Percentiles rank a stretch among this genome's conserved stretches.
Evolutionary conservation across 2,329 filamentous ascomycete species (phyloP).

Genomic region (Calonectria henricotiae): DNA sequence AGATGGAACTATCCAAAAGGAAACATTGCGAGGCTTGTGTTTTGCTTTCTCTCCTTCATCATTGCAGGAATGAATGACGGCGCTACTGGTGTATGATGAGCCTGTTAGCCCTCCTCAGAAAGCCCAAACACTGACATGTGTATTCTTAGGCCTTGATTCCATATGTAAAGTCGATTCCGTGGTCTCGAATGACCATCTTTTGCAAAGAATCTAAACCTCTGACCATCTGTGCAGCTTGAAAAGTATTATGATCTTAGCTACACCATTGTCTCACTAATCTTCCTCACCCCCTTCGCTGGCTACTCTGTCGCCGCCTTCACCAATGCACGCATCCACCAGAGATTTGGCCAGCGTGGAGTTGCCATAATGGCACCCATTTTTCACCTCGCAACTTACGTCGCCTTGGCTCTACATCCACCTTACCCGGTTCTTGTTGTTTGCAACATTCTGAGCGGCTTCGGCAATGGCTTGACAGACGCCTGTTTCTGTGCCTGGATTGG

Average conservation of each 20-base stretch:
- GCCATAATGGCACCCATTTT: constrained; percentile 74
- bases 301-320: constrained; percentile 75
- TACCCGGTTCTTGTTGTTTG: constrained; percentile 76
- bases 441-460: constrained; percentile 77
- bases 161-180: constrained; percentile 36
- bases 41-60: constrained; percentile 73
- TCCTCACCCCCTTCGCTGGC: constrained; percentile 76
- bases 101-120: fast-evolving
- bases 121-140: constrained; percentile 4
- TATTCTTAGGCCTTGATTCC: constrained; percentile 48
- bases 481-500: constrained; percentile 71
- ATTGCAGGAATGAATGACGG: constrained; percentile 77
- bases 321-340: constrained; percentile 74
- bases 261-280: constrained; percentile 75
- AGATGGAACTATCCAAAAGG: constrained; percentile 59
- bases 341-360: constrained; percentile 77
- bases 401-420: constrained; percentile 75
- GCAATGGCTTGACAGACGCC: constrained; percentile 75
- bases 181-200: background rate
- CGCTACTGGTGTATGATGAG: constrained; percentile 69
- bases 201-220: background rate
- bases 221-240: constrained; percentile 66
- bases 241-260: constrained; percentile 74
- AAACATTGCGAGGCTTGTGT: constrained; percentile 55
- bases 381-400: constrained; percentile 75